A percentile compares a stretch with the other conserved stretches of the same genome.
Conservation (phyloP, 768 basidiomycete species). For the Asterophora parasitica region DNA sequence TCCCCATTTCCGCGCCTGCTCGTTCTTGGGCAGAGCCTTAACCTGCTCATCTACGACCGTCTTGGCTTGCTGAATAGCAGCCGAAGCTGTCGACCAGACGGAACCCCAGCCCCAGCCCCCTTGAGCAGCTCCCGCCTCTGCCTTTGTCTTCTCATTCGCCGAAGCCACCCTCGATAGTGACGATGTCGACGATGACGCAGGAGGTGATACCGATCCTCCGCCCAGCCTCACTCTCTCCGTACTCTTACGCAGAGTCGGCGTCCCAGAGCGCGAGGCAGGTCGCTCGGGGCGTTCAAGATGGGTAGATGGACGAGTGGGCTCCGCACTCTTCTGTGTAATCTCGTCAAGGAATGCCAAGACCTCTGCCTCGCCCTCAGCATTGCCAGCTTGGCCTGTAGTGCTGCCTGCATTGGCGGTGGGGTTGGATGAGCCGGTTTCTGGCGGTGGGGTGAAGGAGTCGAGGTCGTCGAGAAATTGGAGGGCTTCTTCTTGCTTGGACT, state of each 20-base stretch:
- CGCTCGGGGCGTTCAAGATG: conserved; percentile 57
- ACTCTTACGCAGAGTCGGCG: conserved; percentile 68
- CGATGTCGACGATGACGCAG: conserved; percentile 39
- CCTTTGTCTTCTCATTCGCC: conserved; percentile 19
- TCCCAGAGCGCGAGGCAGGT: conserved; percentile 59
- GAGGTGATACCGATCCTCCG: conserved; percentile 37
- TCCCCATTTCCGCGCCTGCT: conserved; percentile 85
- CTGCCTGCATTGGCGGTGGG: conserved; percentile 15
- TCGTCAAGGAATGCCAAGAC: conserved; percentile 93
- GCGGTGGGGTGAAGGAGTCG: conserved; percentile 62
- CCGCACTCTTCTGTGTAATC: conserved; percentile 87
- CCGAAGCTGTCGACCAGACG: conserved; percentile 86
- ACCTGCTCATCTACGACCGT: conserved; percentile 91
- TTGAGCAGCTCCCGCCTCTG: conserved; percentile 17
- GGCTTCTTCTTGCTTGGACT: conserved; percentile 84
- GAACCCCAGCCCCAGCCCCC: conserved; percentile 73
- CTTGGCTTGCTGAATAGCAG: conserved; percentile 83
- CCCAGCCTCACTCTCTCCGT: conserved; percentile 74
- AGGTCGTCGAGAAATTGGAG: conserved; percentile 93
- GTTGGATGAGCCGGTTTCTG: conserved; percentile 13
- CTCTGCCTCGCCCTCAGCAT: conserved; percentile 65
- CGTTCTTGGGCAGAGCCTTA: conserved; percentile 79
- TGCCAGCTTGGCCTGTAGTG: conserved; percentile 17
- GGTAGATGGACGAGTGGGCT: conserved; percentile 57
- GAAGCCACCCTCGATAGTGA: conserved; percentile 31